Base-by-base conservation (phyloP, 1,284 basidiomycete genomes). In the Cutaneotrichosporon mucoides region DNA sequence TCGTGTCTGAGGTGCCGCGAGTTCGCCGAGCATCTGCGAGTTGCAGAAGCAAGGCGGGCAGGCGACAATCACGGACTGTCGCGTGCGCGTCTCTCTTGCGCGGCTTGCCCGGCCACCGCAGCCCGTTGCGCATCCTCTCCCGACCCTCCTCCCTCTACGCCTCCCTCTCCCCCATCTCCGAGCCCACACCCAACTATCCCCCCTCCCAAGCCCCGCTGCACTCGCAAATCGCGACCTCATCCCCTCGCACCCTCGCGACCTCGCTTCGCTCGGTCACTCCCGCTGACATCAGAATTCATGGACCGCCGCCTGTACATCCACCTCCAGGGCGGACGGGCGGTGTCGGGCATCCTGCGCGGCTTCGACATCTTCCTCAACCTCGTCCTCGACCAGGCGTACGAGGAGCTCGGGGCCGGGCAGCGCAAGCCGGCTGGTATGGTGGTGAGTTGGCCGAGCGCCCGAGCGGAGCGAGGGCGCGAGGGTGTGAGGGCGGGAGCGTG, bases 361-460 rank as follows among this genome's bases (percentile, higher is more conserved):
- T 99, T 95, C 79, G 96, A 99, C 82, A 88, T 99, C 70, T 99
- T 99, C 82, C 82, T 99, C 76, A 99, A 99, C 79, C 84, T 99
- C 45, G 95, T 99, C 62, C 86, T 99, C 73, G 95, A 99, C 76
- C 91, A 98, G 71, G 90, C 92, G 12, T 79, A 88, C 70, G 96
- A 99, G 80, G 94, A 98, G 81, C 86, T 88, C 0, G 88, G 86
- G 9, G 88, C 87, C 40, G 91, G 87, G n/a, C 88, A 93, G 81
- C 92, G 91, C 77, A 87, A 88, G 70, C 87, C 88, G 15, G 88
- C 92, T 68, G 93, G 92, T 37, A 92, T 90, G 64, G 88, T 94
- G 56, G 93, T 96, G 77, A 73, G 91, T 84, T 6, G 11, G 12
- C 6, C 12, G 13, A 15, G 12, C 35, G 8, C 11, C 6, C 12